A percentile compares a stretch with the other conserved stretches of the same genome.
phyloP scores from a whole-genome alignment of 805 yeast species.

The Saccharomycopsis selenospora region DNA sequence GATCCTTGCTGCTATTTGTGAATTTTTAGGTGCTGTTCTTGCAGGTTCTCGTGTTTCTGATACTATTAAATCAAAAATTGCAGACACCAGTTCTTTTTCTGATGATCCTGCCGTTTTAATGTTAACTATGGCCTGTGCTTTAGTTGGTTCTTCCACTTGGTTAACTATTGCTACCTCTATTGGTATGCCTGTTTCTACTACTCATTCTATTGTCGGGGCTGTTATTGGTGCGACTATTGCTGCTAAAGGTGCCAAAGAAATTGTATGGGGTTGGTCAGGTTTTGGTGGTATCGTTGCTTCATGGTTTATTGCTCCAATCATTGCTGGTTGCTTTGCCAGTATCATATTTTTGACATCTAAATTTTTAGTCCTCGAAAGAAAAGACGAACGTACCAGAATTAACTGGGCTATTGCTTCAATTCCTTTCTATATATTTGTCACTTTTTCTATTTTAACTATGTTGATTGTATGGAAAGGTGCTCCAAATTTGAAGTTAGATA shows the following conservation, averaged over 20 bases:
- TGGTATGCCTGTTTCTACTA: conserved; percentile 77
- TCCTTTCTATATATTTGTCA: conserved; percentile 53
- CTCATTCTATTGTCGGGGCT: conserved; percentile 74
- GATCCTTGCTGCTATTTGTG: conserved; percentile 63
- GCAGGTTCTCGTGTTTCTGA: conserved; percentile 71
- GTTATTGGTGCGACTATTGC: conserved; percentile 71
- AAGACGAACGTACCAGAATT: conserved; percentile 34
- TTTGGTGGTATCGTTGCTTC: conserved; percentile 68
- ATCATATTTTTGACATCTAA: conserved; percentile 53
- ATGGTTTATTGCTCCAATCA: conserved; percentile 70
- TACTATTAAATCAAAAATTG: conserved; percentile 60
- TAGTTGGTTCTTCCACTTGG: conserved; percentile 69
- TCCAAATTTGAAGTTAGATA: conserved; percentile 52
- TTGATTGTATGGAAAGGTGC: conserved; percentile 78
- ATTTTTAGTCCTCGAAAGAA: conserved; percentile 50
- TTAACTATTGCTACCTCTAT: conserved; percentile 55
- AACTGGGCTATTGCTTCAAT: conserved; percentile 50
- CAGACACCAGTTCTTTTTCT: conserved; percentile 42
- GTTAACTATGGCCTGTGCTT: conserved; percentile 70
- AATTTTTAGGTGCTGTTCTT: conserved; percentile 66
- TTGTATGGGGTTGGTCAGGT: conserved; percentile 73
- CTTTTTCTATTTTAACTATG: conserved; percentile 63
- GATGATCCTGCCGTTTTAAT: conserved; percentile 62
- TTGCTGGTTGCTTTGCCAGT: conserved; percentile 60
- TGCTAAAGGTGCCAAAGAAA: conserved; percentile 52